Percentiles rank a stretch among this genome's conserved stretches.
phyloP scores from a whole-genome alignment of 345 rosid species.

The Populus simonii region DNA sequence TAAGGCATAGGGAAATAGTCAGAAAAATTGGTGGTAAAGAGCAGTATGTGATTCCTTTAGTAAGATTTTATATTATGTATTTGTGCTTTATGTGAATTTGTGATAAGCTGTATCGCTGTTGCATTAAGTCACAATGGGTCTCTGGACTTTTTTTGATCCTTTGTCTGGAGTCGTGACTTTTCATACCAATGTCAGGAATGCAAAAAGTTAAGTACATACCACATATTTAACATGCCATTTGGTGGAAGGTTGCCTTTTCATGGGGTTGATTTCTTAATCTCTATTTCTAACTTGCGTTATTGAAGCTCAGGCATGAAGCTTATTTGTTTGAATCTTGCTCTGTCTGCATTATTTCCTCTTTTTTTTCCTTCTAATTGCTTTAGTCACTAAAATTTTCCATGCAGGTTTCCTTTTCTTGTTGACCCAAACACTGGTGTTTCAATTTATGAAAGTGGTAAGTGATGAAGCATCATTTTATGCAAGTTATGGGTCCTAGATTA shows the following conservation, averaged over 20 bases:
- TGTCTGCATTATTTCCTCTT: background rate
- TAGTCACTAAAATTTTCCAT: background rate
- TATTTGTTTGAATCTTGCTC: background rate
- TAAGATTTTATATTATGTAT: background rate
- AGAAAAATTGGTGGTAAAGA: constrained; percentile 74
- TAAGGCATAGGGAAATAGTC: constrained; percentile 72
- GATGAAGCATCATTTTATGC: background rate
- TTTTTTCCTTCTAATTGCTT: background rate
- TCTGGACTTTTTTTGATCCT: background rate
- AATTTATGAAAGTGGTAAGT: constrained; percentile 83
- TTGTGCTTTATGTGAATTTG: background rate
- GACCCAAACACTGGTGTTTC: constrained; percentile 64
- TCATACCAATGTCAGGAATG: background rate
- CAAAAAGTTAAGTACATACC: background rate
- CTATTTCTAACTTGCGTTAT: background rate
- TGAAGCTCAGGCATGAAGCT: background rate
- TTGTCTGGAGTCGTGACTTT: background rate
- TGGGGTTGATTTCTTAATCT: background rate
- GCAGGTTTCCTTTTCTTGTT: constrained; percentile 79
- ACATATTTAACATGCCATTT: background rate
- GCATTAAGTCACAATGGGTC: background rate
- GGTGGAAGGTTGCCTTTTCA: background rate
- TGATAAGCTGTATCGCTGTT: background rate
- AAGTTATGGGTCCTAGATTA: no score
- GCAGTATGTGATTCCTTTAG: constrained; percentile 40